A percentile compares a stretch with the other conserved stretches of the same genome.
Evolutionary conservation across 2,329 filamentous ascomycete genomes (phyloP).

Genomic region (Ophiosphaerella korrae): DNA sequence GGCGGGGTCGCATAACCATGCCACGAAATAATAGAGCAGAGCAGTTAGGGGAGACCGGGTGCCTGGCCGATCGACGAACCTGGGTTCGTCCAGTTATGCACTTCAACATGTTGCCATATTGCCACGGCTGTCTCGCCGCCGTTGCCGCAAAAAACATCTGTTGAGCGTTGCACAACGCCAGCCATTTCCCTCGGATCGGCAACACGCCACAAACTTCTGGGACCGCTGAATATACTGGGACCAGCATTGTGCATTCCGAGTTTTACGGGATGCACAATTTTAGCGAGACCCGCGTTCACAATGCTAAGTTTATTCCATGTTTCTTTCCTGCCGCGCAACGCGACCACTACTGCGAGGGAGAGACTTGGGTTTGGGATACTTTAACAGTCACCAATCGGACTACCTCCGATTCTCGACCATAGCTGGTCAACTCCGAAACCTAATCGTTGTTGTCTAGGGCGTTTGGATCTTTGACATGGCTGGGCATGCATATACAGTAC

Average conservation of each 20-base stretch:
- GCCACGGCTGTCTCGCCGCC: conserved; percentile 8
- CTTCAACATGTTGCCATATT: neutral
- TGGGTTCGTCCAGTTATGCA: conserved; percentile 19
- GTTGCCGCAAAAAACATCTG: conserved; percentile 5
- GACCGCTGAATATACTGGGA: neutral
- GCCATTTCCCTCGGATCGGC: neutral
- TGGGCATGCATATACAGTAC: too few species aligned
- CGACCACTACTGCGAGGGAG: neutral
- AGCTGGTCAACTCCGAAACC: neutral
- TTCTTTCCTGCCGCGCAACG: conserved; percentile 1
- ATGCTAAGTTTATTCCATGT: neutral
- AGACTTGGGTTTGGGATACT: neutral
- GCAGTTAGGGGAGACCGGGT: conserved; percentile 8
- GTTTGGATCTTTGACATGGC: too few species aligned
- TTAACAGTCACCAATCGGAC: conserved; percentile 3
- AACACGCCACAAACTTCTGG: neutral
- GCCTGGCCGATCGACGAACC: conserved; percentile 35
- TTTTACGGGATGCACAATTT: neutral
- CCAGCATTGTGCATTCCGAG: neutral
- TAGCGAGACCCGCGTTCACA: neutral
- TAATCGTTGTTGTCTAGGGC: neutral
- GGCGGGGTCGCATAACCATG: conserved; percentile 25
- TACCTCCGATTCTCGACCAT: neutral
- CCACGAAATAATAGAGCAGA: conserved; percentile 4
- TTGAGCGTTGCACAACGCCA: conserved; percentile 5